Percentiles rank a stretch among this genome's conserved stretches.
Conservation (phyloP, 78 protist genomes). For the Planoprotostelium fungivorum region DNA sequence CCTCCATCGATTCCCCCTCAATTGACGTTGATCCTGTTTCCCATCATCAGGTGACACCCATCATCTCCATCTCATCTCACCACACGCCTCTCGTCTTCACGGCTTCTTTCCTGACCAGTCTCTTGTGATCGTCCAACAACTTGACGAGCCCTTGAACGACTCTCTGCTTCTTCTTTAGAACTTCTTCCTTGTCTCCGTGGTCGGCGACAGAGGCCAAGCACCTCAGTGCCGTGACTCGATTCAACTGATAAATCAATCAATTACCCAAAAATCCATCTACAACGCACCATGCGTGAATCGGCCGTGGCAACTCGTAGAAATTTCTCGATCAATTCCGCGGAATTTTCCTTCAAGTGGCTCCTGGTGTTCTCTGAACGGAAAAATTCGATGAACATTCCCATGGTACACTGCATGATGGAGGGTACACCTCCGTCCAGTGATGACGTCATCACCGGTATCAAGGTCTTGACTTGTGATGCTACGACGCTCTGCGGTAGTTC, state of each 20-base stretch:
- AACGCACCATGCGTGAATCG: neutral
- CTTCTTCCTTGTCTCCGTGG: neutral
- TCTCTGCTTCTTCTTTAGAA: neutral
- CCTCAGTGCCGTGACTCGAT: neutral
- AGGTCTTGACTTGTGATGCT: neutral
- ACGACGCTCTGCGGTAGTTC: neutral
- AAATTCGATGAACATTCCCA: neutral
- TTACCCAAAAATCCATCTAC: neutral
- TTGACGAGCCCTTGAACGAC: slow-evolving; percentile 22
- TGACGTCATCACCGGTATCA: neutral
- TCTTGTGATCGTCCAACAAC: slow-evolving; percentile 42
- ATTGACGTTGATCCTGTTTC: too few relatives aligned
- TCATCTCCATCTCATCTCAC: too few relatives aligned
- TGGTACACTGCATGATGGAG: neutral
- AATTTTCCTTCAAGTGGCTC: neutral
- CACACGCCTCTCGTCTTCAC: slow-evolving; percentile 41
- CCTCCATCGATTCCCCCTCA: too few relatives aligned
- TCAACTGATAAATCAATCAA: neutral
- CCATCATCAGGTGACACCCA: too few relatives aligned
- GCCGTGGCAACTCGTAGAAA: neutral
- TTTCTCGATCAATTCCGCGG: neutral
- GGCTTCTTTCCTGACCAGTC: slow-evolving; percentile 53
- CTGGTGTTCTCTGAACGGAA: neutral
- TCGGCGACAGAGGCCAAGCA: neutral
- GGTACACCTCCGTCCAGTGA: neutral